Evolutionary conservation across 2,329 filamentous ascomycete genomes (phyloP).

Genomic region (Juglanconis sp.): DNA sequence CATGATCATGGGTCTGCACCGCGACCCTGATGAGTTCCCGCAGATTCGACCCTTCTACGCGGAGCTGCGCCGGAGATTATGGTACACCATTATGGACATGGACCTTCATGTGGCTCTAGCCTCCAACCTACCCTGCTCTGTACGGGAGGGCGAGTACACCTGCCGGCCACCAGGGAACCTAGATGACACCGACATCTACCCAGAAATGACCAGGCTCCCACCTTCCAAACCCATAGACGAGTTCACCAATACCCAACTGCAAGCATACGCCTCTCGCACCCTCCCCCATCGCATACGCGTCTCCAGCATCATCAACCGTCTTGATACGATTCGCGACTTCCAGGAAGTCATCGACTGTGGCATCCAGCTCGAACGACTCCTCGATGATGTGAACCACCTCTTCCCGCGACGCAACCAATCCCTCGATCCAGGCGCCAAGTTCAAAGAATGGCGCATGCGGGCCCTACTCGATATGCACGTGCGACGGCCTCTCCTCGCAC

Average conservation of each 20-base stretch:
- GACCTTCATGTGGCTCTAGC: constrained; percentile 53
- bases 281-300: constrained; percentile 48
- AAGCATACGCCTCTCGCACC: constrained; percentile 51
- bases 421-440: constrained; percentile 41
- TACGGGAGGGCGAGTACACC: constrained; percentile 52
- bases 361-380: constrained; percentile 48
- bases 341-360: constrained; percentile 51
- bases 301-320: constrained; percentile 46
- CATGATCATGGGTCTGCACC: constrained; percentile 58
- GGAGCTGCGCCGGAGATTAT: constrained; percentile 53
- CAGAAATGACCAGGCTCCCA: constrained; percentile 47
- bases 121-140: constrained; percentile 48
- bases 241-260: constrained; percentile 50
- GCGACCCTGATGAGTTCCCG: constrained; percentile 52
- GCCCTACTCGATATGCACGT: constrained; percentile 54
- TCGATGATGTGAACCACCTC: constrained; percentile 53
- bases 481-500: constrained; percentile 47
- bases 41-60: constrained; percentile 48
- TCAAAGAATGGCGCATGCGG: constrained; percentile 49
- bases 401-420: constrained; percentile 42
- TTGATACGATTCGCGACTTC: constrained; percentile 52
- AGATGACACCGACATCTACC: constrained; percentile 47
- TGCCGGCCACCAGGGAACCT: constrained; percentile 52
- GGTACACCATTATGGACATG: constrained; percentile 56
- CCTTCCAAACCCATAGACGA: constrained; percentile 48